A percentile compares a stretch with the other conserved stretches of the same genome.
Conservation (phyloP, 495 filamentous ascomycete species). For the Neurospora tetrasperma region DNA sequence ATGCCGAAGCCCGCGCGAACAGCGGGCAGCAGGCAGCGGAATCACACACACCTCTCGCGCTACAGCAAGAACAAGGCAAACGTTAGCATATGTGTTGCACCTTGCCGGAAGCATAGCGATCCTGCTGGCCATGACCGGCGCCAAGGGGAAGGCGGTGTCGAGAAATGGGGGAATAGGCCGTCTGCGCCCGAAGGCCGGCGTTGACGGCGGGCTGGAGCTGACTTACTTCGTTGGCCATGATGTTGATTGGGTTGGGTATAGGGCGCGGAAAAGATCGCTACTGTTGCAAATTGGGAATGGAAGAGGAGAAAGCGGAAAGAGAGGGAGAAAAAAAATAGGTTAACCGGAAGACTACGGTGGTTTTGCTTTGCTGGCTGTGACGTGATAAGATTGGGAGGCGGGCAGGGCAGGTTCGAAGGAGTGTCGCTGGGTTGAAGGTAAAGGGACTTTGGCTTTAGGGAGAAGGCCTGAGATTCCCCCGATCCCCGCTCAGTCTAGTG, state of each 20-base stretch:
- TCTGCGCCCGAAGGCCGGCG: not conserved
- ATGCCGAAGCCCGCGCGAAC: not conserved
- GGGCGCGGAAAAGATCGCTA: constrained; percentile 9
- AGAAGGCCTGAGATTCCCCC: constrained; percentile 12
- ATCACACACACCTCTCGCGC: constrained; percentile 71
- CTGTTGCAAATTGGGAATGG: not conserved
- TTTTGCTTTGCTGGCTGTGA: constrained; percentile 25
- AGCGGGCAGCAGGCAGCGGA: not conserved
- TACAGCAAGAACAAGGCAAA: constrained; percentile 24
- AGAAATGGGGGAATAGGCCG: constrained; percentile 22
- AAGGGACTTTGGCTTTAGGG: constrained; percentile 15
- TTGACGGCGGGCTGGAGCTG: constrained; percentile 12
- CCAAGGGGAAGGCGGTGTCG: constrained; percentile 18
- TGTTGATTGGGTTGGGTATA: constrained; percentile 19
- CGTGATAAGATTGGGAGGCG: constrained; percentile 17
- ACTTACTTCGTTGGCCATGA: constrained; percentile 62
- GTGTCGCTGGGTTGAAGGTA: constrained; percentile 16
- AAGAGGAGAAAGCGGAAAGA: constrained; percentile 1
- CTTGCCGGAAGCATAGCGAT: constrained; percentile 4
- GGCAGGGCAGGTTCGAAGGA: constrained; percentile 12
- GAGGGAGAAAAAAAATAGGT: constrained; percentile 5
- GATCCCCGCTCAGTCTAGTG: constrained; percentile 19
- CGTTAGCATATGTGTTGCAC: constrained; percentile 30
- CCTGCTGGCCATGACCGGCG: constrained; percentile 19
- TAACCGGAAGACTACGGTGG: constrained; percentile 4